Evolutionary conservation across 768 basidiomycete species (phyloP), one percentile per base, ranked within the genome.

Genomic region (Botryobasidium botryosum): DNA sequence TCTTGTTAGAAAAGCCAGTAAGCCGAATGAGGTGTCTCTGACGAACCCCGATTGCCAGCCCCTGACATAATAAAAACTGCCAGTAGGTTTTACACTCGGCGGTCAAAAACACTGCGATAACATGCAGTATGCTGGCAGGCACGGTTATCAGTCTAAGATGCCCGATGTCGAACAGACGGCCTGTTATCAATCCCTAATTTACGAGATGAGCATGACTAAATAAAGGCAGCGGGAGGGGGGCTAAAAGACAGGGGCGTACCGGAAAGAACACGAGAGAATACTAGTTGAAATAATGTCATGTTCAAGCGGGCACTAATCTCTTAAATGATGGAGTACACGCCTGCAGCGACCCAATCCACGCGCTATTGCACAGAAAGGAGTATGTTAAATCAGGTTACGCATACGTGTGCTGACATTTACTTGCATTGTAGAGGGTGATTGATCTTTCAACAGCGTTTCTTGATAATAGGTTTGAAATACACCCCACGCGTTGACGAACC

Each of bases 291-390:
- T 31, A 39, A 33, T 23, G 33, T 38, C 33, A 15, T 23, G 35
- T 13, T 20, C 8, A n/a, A 15, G n/a, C n/a, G n/a, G n/a, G n/a
- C n/a, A n/a, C n/a, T n/a, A 43, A 15, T 40, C 25, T 21, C 27
- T 35, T 40, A 21, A 35, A 12, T 31, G 38, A 20, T 6, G 13
- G 24, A 47, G 18, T 47, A 43, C 53, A 3, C 36, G 74, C 79
- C 63, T 82, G 80, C 20, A 76, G 61, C 1, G 81, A 84, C 4
- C 82, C 81, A 28, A 85, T 84, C 81, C 80, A 85, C 33, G 80
- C 72, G 35, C 80, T 82, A 48, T 4, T n/a, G n/a, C n/a, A n/a
- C n/a, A n/a, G n/a, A n/a, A n/a, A n/a, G n/a, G n/a, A n/a, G n/a
- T n/a, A n/a, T n/a, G n/a, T n/a, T n/a, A n/a, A n/a, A 26, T n/a